Conservation (phyloP, 1,284 basidiomycete species). For the Ceratobasidium sp. region DNA sequence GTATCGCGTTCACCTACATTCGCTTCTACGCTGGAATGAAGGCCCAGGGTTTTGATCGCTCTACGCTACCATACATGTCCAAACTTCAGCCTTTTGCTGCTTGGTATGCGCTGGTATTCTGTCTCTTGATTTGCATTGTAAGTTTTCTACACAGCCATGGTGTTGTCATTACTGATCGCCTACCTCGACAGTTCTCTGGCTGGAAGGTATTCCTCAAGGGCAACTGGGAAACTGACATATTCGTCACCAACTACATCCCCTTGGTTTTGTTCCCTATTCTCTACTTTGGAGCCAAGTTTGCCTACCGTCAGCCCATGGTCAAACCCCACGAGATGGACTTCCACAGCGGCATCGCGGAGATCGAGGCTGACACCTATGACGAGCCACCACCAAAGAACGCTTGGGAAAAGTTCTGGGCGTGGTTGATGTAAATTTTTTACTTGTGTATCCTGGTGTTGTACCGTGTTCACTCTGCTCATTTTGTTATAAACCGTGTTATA, state of each 20-base stretch:
- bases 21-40: slow-evolving; percentile 79
- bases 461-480: too few species aligned
- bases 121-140: slow-evolving; percentile 70
- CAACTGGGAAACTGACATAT: slow-evolving; percentile 63
- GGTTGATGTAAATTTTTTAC: slow-evolving; percentile 58
- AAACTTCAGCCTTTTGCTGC: slow-evolving; percentile 73
- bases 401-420: slow-evolving; percentile 71
- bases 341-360: slow-evolving; percentile 68
- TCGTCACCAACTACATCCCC: slow-evolving; percentile 82
- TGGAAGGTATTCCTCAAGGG: slow-evolving; percentile 77
- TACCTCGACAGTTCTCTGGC: slow-evolving; percentile 67
- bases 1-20: slow-evolving; percentile 78
- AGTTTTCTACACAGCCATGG: slow-evolving; percentile 48
- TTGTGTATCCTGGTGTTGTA: background rate
- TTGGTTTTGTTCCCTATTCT: slow-evolving; percentile 77
- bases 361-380: slow-evolving; percentile 57
- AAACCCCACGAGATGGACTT: slow-evolving; percentile 79
- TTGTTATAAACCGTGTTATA: background rate
- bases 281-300: slow-evolving; percentile 64
- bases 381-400: slow-evolving; percentile 74
- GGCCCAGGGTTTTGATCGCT: slow-evolving; percentile 73
- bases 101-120: slow-evolving; percentile 65
- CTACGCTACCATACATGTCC: slow-evolving; percentile 68
- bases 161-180: background rate
- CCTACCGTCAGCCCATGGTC: slow-evolving; percentile 57